Percentiles rank a stretch among this genome's conserved stretches.
Conservation (phyloP, 495 filamentous ascomycete genomes). For the Neurospora intermedia region DNA sequence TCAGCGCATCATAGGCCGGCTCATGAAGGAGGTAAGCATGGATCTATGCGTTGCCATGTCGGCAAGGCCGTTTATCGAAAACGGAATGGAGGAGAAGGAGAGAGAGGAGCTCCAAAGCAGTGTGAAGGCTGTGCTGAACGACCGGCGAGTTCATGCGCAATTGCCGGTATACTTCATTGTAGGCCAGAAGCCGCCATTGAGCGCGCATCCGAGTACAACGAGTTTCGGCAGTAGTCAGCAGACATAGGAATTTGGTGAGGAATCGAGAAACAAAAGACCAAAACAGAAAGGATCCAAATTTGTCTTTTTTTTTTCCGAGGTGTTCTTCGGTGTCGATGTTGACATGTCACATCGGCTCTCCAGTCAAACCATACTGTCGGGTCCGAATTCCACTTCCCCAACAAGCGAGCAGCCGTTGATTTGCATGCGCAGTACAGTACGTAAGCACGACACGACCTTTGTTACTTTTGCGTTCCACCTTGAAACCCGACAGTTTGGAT, state of each 20-base stretch:
- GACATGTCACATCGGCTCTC: neutral
- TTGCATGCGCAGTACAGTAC: neutral
- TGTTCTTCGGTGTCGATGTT: neutral
- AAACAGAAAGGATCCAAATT: neutral
- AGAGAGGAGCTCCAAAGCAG: conserved; percentile 21
- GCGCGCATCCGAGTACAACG: neutral
- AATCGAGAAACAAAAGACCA: neutral
- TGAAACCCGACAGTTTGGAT: neutral
- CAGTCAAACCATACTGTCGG: neutral
- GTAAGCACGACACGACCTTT: neutral
- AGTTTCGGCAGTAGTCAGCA: neutral
- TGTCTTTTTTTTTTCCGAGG: neutral
- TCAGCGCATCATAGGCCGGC: conserved; percentile 47
- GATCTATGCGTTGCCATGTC: conserved; percentile 46
- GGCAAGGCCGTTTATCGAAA: conserved; percentile 41
- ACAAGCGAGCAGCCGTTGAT: neutral
- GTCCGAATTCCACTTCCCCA: neutral
- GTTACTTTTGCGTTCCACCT: neutral
- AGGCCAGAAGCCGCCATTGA: conserved; percentile 30
- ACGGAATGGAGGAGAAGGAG: conserved; percentile 30
- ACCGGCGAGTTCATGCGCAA: conserved; percentile 29
- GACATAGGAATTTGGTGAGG: neutral
- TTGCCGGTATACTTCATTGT: conserved; percentile 33
- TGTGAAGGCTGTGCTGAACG: conserved; percentile 17
- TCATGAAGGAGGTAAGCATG: conserved; percentile 37